phyloP scores from a whole-genome alignment of 192 early-diverging fungal genomes.

The Backusella liffmaniae region DNA sequence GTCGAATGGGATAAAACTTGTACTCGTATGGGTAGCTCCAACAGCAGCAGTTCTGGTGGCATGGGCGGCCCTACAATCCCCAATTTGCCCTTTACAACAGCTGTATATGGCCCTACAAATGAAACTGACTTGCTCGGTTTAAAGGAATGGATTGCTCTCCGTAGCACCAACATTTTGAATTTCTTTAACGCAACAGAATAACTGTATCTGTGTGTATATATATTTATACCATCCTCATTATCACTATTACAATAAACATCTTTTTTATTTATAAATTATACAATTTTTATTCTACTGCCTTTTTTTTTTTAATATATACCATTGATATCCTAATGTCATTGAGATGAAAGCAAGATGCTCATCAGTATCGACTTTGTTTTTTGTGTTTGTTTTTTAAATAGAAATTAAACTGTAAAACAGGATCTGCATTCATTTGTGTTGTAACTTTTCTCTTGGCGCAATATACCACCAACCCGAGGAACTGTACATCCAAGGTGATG shows the following conservation, averaged over 20 bases:
- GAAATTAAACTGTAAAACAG: no score
- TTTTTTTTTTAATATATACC: no score
- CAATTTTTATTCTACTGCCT: no score
- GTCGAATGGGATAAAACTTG: constrained; percentile 7
- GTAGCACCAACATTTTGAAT: not conserved
- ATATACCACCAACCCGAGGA: not conserved
- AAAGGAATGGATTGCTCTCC: not conserved
- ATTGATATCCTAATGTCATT: no score
- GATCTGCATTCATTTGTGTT: no score
- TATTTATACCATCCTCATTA: not conserved
- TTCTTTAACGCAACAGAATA: not conserved
- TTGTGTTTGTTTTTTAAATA: not conserved
- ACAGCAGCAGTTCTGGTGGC: not conserved
- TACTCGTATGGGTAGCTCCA: not conserved
- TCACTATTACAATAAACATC: not conserved
- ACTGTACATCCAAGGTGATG: not conserved
- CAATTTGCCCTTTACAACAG: not conserved
- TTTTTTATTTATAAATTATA: not conserved
- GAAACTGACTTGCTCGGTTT: not conserved
- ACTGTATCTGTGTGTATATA: not conserved
- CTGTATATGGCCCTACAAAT: not conserved
- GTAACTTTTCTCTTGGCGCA: not conserved
- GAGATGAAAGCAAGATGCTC: no score
- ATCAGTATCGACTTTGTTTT: not conserved
- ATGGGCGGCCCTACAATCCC: not conserved